Conservation (phyloP, 257 asterid genomes). For the Scutellaria baicalensis region DNA sequence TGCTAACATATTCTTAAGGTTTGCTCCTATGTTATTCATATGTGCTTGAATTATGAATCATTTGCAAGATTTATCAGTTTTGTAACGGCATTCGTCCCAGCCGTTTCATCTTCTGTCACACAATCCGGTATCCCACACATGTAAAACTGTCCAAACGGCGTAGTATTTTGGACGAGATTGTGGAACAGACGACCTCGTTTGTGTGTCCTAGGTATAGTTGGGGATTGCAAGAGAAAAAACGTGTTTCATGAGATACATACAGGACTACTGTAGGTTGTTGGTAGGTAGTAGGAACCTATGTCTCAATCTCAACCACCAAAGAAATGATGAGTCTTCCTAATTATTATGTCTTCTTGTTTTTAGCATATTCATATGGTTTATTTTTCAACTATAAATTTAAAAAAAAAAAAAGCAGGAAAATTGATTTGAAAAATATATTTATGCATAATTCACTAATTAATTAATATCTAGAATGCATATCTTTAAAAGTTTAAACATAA, state of each 20-base stretch:
- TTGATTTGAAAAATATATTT: no score
- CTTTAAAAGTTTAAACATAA: no score
- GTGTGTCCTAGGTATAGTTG: neutral
- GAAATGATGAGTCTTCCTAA: constrained; percentile 1
- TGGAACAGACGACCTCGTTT: no score
- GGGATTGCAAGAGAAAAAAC: neutral
- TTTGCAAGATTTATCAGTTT: neutral
- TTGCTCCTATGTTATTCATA: neutral
- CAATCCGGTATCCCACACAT: no score
- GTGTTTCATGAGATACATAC: neutral
- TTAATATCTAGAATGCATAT: no score
- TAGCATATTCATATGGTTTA: neutral
- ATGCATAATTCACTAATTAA: no score
- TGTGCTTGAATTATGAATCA: neutral
- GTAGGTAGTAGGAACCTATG: constrained; percentile 11
- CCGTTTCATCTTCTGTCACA: no score
- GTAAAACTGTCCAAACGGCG: neutral
- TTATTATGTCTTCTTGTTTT: constrained; percentile 2
- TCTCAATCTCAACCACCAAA: constrained; percentile 24
- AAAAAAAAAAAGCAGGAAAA: no score
- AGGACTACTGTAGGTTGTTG: neutral
- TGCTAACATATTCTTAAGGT: neutral
- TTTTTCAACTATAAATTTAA: no score
- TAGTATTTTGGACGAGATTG: no score
- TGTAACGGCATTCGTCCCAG: no score